Conservation (phyloP, 495 filamentous ascomycete genomes). For the Cercophora sp. region DNA sequence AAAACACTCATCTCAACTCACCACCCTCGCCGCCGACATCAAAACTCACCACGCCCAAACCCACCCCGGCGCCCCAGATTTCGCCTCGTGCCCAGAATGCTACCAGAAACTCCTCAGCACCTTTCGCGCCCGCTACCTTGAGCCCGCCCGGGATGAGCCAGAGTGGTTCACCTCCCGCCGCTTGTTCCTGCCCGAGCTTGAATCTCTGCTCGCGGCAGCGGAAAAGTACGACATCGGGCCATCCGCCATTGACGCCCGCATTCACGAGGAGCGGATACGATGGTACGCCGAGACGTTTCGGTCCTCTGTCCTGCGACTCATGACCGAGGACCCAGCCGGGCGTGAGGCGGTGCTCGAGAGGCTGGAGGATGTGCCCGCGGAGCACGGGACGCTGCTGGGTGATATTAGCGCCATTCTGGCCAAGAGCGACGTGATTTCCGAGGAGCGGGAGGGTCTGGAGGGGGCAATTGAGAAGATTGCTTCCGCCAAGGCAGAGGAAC, state of each 20-base stretch:
- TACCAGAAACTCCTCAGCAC: slow-evolving; percentile 35
- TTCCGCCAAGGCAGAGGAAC: too few relatives aligned
- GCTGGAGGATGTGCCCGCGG: slow-evolving; percentile 19
- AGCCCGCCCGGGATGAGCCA: slow-evolving; percentile 9
- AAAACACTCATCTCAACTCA: too few relatives aligned
- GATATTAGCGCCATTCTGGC: slow-evolving; percentile 25
- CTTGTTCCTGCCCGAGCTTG: slow-evolving; percentile 38
- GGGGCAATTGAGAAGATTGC: too few relatives aligned
- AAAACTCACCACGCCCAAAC: slow-evolving; percentile 21
- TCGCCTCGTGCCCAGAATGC: slow-evolving; percentile 37
- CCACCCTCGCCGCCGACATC: slow-evolving; percentile 13
- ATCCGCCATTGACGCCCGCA: slow-evolving; percentile 34
- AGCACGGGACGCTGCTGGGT: slow-evolving; percentile 10
- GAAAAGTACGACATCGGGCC: slow-evolving; percentile 33
- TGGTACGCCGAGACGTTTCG: slow-evolving; percentile 41
- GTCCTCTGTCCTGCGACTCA: slow-evolving; percentile 27
- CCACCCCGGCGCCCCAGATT: slow-evolving; percentile 15
- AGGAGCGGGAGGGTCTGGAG: too few relatives aligned
- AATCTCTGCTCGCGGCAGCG: slow-evolving; percentile 35
- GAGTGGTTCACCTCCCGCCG: slow-evolving; percentile 44
- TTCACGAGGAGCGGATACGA: slow-evolving; percentile 38
- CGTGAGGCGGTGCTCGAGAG: slow-evolving; percentile 21
- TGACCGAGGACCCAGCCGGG: slow-evolving; percentile 23
- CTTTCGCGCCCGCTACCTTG: slow-evolving; percentile 33
- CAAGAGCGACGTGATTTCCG: background rate